These are phyloP conservation scores for Acarospora socialis DNA, from an alignment of 2,329 filamentous ascomycete species.

Conservation along the genomic window DNA sequence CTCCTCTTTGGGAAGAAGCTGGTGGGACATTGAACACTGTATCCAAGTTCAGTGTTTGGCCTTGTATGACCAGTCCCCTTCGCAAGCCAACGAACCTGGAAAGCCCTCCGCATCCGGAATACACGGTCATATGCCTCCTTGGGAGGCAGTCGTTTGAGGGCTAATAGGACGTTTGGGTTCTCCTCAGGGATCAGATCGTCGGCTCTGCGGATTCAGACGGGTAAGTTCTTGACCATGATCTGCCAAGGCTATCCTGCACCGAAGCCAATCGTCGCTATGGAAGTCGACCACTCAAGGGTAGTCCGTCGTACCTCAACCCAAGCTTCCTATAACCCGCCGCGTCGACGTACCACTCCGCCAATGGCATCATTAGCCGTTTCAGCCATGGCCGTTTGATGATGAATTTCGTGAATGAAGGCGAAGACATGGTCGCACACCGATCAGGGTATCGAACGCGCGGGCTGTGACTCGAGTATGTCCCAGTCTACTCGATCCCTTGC, in stretches of 20 bases:
- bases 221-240: conserved; percentile 4
- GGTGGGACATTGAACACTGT: conserved; percentile 52
- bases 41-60: conserved; percentile 15
- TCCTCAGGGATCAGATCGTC: conserved; percentile 95
- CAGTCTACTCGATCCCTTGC: too few species aligned
- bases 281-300: neutral
- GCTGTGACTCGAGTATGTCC: conserved; percentile 1
- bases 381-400: conserved; percentile 80
- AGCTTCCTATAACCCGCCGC: conserved; percentile 86
- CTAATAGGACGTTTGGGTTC: conserved; percentile 69
- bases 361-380: conserved; percentile 58
- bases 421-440: conserved; percentile 44
- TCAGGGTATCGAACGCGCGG: conserved; percentile 2
- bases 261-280: neutral
- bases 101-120: conserved; percentile 89
- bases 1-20: conserved; percentile 48
- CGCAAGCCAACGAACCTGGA: conserved; percentile 50
- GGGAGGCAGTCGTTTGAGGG: conserved; percentile 76
- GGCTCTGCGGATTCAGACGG: conserved; percentile 42
- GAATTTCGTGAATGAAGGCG: conserved; percentile 58
- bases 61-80: conserved; percentile 7
- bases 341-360: conserved; percentile 79
- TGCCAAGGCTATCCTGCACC: conserved; percentile 1
- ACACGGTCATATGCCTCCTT: conserved; percentile 94
- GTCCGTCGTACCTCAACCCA: conserved; percentile 58